phyloP scores from a whole-genome alignment of 2,329 filamentous ascomycete species.

The Coniochaeta sp. region DNA sequence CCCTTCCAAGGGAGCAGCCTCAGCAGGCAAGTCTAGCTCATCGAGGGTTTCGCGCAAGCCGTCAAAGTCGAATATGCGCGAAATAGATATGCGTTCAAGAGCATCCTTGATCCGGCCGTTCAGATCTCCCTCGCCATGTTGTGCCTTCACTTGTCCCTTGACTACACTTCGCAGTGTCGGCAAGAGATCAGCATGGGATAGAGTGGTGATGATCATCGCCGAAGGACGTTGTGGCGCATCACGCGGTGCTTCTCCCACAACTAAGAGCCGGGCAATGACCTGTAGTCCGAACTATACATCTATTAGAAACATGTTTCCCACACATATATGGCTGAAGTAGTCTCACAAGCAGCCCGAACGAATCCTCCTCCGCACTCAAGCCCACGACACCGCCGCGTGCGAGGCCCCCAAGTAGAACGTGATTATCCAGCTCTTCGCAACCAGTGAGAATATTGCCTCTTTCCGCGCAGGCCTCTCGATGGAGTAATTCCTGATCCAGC shows the following conservation, averaged over 20 bases:
- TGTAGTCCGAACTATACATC: slow-evolving; percentile 37
- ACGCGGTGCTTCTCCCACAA: slow-evolving; percentile 9
- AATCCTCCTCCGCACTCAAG: slow-evolving; percentile 43
- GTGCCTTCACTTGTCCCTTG: slow-evolving; percentile 22
- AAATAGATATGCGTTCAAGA: slow-evolving; percentile 44
- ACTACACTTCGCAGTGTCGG: slow-evolving; percentile 33
- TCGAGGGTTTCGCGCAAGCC: slow-evolving; percentile 49
- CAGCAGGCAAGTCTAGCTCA: slow-evolving; percentile 31
- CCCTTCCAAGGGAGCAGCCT: neutral
- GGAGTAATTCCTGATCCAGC: slow-evolving; percentile 27
- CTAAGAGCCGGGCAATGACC: slow-evolving; percentile 32
- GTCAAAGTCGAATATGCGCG: slow-evolving; percentile 50
- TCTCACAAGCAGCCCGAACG: slow-evolving; percentile 39
- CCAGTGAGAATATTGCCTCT: slow-evolving; percentile 31
- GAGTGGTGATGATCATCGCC: slow-evolving; percentile 41
- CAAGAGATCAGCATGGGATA: slow-evolving; percentile 31
- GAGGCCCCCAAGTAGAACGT: slow-evolving; percentile 37
- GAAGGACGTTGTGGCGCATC: slow-evolving; percentile 8
- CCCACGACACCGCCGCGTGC: slow-evolving; percentile 45
- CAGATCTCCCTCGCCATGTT: slow-evolving; percentile 7
- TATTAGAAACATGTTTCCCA: slow-evolving; percentile 1
- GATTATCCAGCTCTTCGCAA: slow-evolving; percentile 39
- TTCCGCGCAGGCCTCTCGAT: slow-evolving; percentile 21
- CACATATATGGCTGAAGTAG: neutral
- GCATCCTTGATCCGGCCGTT: slow-evolving; percentile 21